phyloP scores from a whole-genome alignment of 2,329 filamentous ascomycete genomes.

The Pseudogymnoascus sp. region DNA sequence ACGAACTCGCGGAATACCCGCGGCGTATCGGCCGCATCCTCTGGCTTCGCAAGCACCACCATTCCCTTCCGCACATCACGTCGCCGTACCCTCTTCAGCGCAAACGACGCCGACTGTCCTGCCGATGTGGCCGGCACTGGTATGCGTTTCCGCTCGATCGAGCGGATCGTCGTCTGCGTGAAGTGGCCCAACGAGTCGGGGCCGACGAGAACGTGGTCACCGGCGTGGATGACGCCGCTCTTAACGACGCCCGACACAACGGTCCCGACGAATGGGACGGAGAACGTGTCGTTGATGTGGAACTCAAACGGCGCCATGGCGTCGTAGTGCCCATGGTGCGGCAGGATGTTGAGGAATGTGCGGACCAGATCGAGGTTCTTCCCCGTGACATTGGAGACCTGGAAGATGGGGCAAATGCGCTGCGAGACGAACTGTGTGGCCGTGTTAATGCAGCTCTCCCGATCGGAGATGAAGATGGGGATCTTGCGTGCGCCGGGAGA shows the following conservation, averaged over 20 bases:
- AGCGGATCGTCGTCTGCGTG: constrained; percentile 74
- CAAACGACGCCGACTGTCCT: constrained; percentile 88
- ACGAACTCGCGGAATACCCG: constrained; percentile 72
- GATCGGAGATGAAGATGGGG: constrained; percentile 86
- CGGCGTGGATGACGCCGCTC: constrained; percentile 75
- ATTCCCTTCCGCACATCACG: constrained; percentile 97
- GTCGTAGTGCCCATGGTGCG: constrained; percentile 90
- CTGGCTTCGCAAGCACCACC: constrained; percentile 83
- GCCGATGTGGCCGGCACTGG: constrained; percentile 79
- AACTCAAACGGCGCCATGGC: constrained; percentile 85
- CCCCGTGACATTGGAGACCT: constrained; percentile 95
- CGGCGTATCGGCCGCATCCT: constrained; percentile 49
- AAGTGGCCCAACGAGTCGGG: constrained; percentile 90
- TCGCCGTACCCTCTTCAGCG: constrained; percentile 74
- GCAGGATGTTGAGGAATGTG: constrained; percentile 88
- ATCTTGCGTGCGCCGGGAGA: constrained; percentile 91
- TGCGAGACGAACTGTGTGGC: constrained; percentile 93
- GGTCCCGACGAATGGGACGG: constrained; percentile 91
- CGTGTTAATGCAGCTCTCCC: constrained; percentile 88
- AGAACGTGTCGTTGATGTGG: constrained; percentile 95
- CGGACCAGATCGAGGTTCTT: constrained; percentile 84
- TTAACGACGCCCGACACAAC: constrained; percentile 94
- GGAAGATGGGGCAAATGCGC: constrained; percentile 93
- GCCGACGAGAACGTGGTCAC: constrained; percentile 82
- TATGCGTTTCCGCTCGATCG: constrained; percentile 91